Evolutionary conservation across 371 early-diverging fungal genomes (phyloP), one percentile per base, ranked within the genome.

Genomic region (Neoconidiobolus thromboides): DNA sequence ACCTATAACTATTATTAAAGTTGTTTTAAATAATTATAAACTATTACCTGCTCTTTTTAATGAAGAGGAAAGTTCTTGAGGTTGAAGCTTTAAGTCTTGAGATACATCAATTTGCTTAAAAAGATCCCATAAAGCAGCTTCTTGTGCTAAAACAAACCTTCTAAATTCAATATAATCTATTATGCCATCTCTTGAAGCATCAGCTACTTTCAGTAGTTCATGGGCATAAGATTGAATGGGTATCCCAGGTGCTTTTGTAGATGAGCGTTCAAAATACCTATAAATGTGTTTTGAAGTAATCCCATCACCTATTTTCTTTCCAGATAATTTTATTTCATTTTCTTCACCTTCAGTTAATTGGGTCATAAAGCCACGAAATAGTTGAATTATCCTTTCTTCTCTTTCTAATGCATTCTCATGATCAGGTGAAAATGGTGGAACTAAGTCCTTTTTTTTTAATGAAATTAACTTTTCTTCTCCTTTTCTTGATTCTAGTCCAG

Each of bases 141-240:
- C 86, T 62, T 85, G 83, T 51, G 75, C 74, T 5, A 75, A 67
- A 0, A 85, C 80, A 68, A 83, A 87, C 52, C 71, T 67, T 61
- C 76, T 76, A 65, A 87, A 87, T 62, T 85, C 88, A 50, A 73
- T 71, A 66, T 79, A 83, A 51, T 73, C 76, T 50, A 87, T 73
- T 1, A 74, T 48, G 9, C 82, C 82, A 65, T 81, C 79, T 40
- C 73, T 69, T 1, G 78, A 70, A n/a, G 77, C 73, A 63, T 82
- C 80, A 61, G 77, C 78, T 54, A 66, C 72, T 51, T 69, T 67
- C 4, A 83, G 63, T 10, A 81, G 68, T 61, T 83, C 80, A 47
- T 69, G 64, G 5, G 73, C 73, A 59, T 69, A 76, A 47, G 69
- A 71, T 6, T 73, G 2, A 69, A 68, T 3, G 65, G 74, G 59